These are phyloP conservation scores for Cornus kousa DNA, from an alignment of 148 eudicot species.

Conservation along the genomic window DNA sequence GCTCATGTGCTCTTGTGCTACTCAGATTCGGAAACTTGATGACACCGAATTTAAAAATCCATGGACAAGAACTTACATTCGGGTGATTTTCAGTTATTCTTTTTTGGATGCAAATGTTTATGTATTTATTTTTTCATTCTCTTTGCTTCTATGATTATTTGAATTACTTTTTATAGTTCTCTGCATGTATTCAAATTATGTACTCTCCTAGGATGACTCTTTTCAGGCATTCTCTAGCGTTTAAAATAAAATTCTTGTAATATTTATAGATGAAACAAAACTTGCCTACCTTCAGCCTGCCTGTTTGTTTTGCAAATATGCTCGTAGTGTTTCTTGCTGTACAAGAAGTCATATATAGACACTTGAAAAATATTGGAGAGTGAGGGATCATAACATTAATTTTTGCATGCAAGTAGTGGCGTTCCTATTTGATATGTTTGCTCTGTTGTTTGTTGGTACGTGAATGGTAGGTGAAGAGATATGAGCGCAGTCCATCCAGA, in stretches of 20 bases:
- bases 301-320: background rate
- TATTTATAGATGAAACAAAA: no score
- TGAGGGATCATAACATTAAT: background rate
- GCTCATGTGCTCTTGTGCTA: conserved; percentile 1
- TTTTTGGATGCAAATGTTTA: background rate
- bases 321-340: background rate
- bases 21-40: conserved; percentile 89
- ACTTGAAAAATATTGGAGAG: background rate
- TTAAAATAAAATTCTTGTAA: background rate
- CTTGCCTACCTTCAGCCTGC: background rate
- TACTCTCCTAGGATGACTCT: background rate
- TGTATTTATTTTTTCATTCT: background rate
- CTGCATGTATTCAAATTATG: background rate
- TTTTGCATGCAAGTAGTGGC: background rate
- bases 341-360: background rate
- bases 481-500: conserved; percentile 64
- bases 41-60: conserved; percentile 96
- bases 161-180: background rate
- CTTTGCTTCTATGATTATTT: background rate
- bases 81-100: conserved; percentile 43
- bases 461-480: conserved; percentile 55
- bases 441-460: background rate
- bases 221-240: background rate
- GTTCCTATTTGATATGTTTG: background rate
- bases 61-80: conserved; percentile 80